These are phyloP conservation scores for Boletus holoroseus DNA, from an alignment of 1,284 basidiomycete species.

Conservation along the genomic window DNA sequence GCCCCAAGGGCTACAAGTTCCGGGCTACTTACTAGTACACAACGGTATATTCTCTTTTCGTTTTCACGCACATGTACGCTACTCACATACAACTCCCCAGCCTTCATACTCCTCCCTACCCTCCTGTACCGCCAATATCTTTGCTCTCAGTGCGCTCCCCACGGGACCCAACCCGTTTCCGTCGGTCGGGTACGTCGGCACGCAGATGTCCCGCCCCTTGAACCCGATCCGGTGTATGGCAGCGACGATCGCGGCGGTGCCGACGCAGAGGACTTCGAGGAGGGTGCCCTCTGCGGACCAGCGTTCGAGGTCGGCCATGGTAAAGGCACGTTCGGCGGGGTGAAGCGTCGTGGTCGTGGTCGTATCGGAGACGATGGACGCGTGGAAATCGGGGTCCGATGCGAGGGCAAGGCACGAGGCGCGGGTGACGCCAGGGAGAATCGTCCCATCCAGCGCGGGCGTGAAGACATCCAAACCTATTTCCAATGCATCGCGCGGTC, in stretches of 20 bases:
- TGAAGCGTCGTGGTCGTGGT: constrained; percentile 37
- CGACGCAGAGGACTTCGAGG: constrained; percentile 67
- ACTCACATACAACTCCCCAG: constrained; percentile 42
- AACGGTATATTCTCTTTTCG: background rate
- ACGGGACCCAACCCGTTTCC: constrained; percentile 46
- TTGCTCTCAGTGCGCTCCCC: constrained; percentile 49
- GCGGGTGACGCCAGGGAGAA: constrained; percentile 72
- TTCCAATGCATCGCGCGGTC: no score
- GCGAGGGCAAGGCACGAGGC: constrained; percentile 63
- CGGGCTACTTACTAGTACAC: no score
- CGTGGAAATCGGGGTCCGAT: constrained; percentile 29
- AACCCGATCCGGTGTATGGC: constrained; percentile 38
- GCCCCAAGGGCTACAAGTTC: no score
- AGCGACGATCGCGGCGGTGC: constrained; percentile 46
- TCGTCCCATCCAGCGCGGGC: constrained; percentile 70
- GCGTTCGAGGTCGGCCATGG: constrained; percentile 54
- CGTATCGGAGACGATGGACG: constrained; percentile 6
- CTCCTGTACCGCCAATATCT: constrained; percentile 61
- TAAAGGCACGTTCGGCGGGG: constrained; percentile 55
- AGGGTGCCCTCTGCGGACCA: constrained; percentile 49
- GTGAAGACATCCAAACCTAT: constrained; percentile 57
- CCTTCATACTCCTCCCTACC: constrained; percentile 50
- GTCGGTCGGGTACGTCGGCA: constrained; percentile 40
- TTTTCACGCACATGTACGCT: background rate
- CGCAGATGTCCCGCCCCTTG: constrained; percentile 36